Evolutionary conservation across 2,329 filamentous ascomycete genomes (phyloP), one percentile per base, ranked within the genome.

Genomic region (Stenocarpella maydis): DNA sequence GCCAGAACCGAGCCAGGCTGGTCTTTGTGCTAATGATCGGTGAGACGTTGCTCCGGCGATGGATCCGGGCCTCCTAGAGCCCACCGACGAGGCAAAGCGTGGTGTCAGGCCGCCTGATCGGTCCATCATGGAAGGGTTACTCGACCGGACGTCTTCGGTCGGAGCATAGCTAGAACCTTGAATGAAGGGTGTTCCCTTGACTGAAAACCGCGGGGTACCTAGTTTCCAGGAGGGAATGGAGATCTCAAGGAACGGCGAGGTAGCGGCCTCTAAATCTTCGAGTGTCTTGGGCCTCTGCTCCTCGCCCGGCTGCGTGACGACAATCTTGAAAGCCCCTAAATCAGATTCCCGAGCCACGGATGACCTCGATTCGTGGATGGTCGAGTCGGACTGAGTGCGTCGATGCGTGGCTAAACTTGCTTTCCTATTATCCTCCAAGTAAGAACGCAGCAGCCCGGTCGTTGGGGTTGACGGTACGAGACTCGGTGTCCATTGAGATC

Each of bases 151-250:
- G 71, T 94, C 92, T 65, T 95, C 92, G 7, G 89, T 91, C 3
- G 92, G 92, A 4, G 90, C 88, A 78, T 93, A 93, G 19, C 91
- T 90, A n/a, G 95, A 97, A 73, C 90, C 92, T 71, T 92, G 90
- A 72, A 98, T 84, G 72, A 93, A 87, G 3, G 93, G 90, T 3
- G 91, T 94, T 14, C 94, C 94, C 74, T 87, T 87, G 65, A 88
- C 82, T 72, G 91, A 95, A 79, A 97, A 97, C 69, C 90, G 88
- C 21, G 94, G 93, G 1, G 91, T 92, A 15, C 94, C 95, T 69
- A 98, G 83, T 73, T 91, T 90, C 85, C 95, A 97, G 68, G 92
- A 91, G 43, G 95, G 94, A 63, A 97, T 97, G 26, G 90, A 85
- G 52, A 95, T 87, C 74, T 94, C 88, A 63, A 97, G 83, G 43